Conservation (phyloP, 768 basidiomycete species). For the Mycena olivaceomarginata region DNA sequence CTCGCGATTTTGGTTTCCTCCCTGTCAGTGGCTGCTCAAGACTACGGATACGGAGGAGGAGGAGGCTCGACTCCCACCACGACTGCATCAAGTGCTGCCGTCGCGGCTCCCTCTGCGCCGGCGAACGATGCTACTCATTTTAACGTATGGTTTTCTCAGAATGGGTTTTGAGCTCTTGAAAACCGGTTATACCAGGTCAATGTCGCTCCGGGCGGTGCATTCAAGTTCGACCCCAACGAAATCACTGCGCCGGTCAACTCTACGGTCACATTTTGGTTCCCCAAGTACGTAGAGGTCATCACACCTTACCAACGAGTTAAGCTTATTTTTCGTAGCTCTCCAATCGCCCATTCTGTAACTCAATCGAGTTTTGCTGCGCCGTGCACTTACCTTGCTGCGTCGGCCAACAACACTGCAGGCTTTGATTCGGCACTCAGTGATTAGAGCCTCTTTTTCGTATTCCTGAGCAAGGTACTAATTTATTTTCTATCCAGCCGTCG, state of each 20-base stretch:
- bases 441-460: neutral
- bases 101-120: constrained; percentile 63
- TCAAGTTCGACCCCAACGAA: constrained; percentile 67
- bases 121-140: constrained; percentile 55
- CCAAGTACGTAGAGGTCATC: constrained; percentile 56
- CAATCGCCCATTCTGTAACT: constrained; percentile 63
- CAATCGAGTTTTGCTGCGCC: constrained; percentile 62
- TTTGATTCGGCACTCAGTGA: constrained; percentile 73
- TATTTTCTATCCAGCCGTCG: constrained; percentile 33
- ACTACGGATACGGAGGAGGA: constrained; percentile 25
- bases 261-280: constrained; percentile 75
- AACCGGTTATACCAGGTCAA: constrained; percentile 58
- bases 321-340: constrained; percentile 54
- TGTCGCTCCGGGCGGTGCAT: constrained; percentile 61
- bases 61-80: constrained; percentile 41
- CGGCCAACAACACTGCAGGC: constrained; percentile 59
- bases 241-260: constrained; percentile 66
- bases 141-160: constrained; percentile 54
- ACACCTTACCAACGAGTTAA: neutral
- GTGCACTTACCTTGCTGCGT: constrained; percentile 68
- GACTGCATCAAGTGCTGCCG: constrained; percentile 49
- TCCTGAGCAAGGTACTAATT: neutral
- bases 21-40: constrained; percentile 60
- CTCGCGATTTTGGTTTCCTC: constrained; percentile 45
- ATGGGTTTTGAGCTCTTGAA: neutral